phyloP scores from a whole-genome alignment of 1,284 basidiomycete species.

The Rhodotorula sp. region DNA sequence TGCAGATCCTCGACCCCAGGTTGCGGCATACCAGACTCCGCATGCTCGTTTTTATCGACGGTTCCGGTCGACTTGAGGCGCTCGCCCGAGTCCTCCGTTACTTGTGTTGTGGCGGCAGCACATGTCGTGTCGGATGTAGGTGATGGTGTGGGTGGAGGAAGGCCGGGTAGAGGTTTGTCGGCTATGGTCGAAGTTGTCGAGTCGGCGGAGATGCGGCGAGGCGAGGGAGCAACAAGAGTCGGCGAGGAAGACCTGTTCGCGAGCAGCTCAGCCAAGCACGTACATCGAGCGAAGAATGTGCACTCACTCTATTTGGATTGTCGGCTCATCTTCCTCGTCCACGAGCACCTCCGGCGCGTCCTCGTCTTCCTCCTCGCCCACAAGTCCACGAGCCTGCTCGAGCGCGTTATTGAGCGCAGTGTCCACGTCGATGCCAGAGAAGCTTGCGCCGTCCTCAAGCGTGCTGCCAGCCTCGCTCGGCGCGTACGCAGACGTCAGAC shows the following conservation, averaged over 20 bases:
- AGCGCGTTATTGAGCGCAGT: conserved; percentile 5
- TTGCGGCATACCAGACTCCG: too few species aligned
- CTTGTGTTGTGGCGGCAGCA: too few species aligned
- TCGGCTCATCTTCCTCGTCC: not conserved
- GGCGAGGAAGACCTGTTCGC: not conserved
- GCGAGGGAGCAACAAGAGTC: not conserved
- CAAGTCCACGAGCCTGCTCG: conserved; percentile 6
- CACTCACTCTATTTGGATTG: not conserved
- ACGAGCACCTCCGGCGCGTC: not conserved
- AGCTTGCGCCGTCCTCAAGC: not conserved
- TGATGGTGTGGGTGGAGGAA: conserved; percentile 16
- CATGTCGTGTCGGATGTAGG: not conserved
- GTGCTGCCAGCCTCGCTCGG: not conserved
- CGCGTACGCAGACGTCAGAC: not conserved
- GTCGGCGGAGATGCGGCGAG: not conserved
- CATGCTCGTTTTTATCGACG: too few species aligned
- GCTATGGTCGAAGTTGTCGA: not conserved
- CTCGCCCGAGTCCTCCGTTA: too few species aligned
- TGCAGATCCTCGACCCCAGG: too few species aligned
- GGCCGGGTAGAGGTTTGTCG: conserved; percentile 14
- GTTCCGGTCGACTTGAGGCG: too few species aligned
- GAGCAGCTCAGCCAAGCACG: too few species aligned
- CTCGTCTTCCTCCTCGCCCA: not conserved
- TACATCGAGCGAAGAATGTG: too few species aligned
- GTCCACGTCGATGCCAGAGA: not conserved